Evolutionary conservation across 441 rosid species (phyloP).

Genomic region (Erodium moschatum): DNA sequence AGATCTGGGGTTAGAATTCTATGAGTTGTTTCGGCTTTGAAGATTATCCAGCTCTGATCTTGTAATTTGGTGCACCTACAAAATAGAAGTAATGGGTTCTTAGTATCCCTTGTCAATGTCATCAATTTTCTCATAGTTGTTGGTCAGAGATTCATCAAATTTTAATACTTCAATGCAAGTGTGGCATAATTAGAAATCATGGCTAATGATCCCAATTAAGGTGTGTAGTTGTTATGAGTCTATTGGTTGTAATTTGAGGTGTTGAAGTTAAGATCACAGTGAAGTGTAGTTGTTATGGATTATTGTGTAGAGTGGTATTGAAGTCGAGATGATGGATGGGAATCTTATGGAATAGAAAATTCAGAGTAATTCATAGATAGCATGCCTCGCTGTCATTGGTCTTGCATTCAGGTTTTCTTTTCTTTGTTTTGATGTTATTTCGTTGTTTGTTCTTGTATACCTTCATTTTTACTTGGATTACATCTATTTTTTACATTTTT

Average conservation of each 20-base stretch:
- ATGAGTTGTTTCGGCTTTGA: too few species aligned
- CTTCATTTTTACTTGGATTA: background rate
- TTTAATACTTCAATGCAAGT: background rate
- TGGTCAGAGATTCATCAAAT: background rate
- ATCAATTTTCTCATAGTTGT: background rate
- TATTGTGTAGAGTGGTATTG: too few species aligned
- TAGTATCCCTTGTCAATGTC: background rate
- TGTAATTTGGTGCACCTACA: background rate
- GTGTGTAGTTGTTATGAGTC: too few species aligned
- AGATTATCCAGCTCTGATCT: background rate
- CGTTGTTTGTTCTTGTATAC: background rate
- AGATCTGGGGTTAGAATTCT: background rate
- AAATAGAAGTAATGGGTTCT: background rate
- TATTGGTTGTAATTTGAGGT: too few species aligned
- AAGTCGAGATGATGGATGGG: too few species aligned
- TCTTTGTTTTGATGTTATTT: background rate
- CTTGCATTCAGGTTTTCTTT: background rate
- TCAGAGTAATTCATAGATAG: background rate
- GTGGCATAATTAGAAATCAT: background rate
- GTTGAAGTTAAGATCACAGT: too few species aligned
- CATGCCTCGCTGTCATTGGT: background rate
- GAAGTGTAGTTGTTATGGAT: too few species aligned
- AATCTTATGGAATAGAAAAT: too few species aligned
- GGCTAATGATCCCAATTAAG: background rate
- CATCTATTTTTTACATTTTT: background rate